Evolutionary conservation across 2,329 filamentous ascomycete species (phyloP).

Genomic region (Paraphoma sp.): DNA sequence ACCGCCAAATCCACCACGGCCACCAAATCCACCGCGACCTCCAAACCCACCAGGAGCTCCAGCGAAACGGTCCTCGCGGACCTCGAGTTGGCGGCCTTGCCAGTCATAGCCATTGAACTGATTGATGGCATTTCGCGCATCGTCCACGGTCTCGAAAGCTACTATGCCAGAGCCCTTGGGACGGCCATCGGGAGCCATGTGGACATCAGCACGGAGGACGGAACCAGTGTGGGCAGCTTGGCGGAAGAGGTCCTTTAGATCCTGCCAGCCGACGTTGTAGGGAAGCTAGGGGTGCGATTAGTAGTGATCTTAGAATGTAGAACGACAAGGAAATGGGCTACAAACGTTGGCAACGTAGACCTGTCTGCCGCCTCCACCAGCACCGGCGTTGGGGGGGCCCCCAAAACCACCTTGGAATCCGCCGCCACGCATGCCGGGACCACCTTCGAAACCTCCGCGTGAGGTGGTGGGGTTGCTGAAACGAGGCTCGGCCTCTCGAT

Average conservation of each 20-base stretch:
- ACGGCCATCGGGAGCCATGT: slow-evolving; percentile 86
- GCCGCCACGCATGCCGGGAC: slow-evolving; percentile 41
- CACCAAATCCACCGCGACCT: slow-evolving; percentile 49
- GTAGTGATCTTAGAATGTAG: slow-evolving; percentile 33
- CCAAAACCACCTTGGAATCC: slow-evolving; percentile 53
- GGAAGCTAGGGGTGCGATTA: slow-evolving; percentile 72
- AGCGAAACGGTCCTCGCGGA: slow-evolving; percentile 95
- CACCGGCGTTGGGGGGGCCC: slow-evolving; percentile 61
- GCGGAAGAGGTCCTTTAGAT: slow-evolving; percentile 97
- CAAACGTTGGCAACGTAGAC: slow-evolving; percentile 98
- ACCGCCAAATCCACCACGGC: slow-evolving; percentile 48
- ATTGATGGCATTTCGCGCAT: slow-evolving; percentile 93
- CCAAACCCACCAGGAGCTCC: slow-evolving; percentile 56
- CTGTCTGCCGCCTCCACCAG: slow-evolving; percentile 76
- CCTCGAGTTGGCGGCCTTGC: slow-evolving; percentile 92
- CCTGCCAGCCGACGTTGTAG: slow-evolving; percentile 98
- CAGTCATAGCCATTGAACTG: slow-evolving; percentile 99
- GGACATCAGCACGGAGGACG: slow-evolving; percentile 94
- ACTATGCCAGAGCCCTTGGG: slow-evolving; percentile 98
- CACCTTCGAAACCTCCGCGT: slow-evolving; percentile 58
- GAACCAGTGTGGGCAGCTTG: slow-evolving; percentile 67
- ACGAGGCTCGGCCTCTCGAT: slow-evolving; percentile 96
- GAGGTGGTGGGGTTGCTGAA: slow-evolving; percentile 75
- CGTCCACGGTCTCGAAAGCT: slow-evolving; percentile 91
- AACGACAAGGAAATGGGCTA: slow-evolving; percentile 53